Conservation (phyloP, 208 protist genomes). For the Trypanosoma lewisi region DNA sequence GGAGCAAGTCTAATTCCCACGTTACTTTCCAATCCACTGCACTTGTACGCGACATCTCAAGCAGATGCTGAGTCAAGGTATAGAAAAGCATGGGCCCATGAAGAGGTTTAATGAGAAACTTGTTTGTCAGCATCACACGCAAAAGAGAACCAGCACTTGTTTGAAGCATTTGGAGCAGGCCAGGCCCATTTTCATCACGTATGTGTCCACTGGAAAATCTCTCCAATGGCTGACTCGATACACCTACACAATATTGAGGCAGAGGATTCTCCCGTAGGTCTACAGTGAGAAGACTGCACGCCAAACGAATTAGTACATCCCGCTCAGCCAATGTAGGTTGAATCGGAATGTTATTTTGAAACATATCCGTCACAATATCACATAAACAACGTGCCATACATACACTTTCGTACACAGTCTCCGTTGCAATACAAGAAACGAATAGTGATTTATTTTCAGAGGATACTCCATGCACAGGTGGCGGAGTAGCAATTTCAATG, state of each 20-base stretch:
- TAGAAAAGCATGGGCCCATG: conserved; percentile 26
- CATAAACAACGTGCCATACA: conserved; percentile 22
- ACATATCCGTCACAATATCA: conserved; percentile 17
- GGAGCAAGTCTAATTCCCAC: conserved; percentile 22
- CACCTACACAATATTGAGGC: background rate
- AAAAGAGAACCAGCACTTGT: conserved; percentile 7
- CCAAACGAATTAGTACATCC: conserved; percentile 17
- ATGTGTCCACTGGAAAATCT: background rate
- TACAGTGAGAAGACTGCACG: conserved; percentile 24
- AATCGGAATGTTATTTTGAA: conserved; percentile 7
- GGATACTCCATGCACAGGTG: background rate
- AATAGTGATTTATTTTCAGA: conserved; percentile 9
- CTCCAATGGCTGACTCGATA: background rate
- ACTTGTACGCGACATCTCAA: background rate
- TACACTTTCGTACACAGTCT: conserved; percentile 22
- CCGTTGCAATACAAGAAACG: conserved; percentile 5
- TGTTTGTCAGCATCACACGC: conserved; percentile 9
- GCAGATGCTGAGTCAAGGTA: conserved; percentile 25
- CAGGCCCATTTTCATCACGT: background rate
- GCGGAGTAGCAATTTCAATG: conserved; percentile 11
- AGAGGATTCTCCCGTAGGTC: conserved; percentile 6
- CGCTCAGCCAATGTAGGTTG: conserved; percentile 16
- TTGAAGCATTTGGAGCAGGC: background rate
- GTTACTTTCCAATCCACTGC: background rate
- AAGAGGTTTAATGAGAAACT: conserved; percentile 17